Conservation (phyloP, 257 asterid species). For the Apocynum venetum region DNA sequence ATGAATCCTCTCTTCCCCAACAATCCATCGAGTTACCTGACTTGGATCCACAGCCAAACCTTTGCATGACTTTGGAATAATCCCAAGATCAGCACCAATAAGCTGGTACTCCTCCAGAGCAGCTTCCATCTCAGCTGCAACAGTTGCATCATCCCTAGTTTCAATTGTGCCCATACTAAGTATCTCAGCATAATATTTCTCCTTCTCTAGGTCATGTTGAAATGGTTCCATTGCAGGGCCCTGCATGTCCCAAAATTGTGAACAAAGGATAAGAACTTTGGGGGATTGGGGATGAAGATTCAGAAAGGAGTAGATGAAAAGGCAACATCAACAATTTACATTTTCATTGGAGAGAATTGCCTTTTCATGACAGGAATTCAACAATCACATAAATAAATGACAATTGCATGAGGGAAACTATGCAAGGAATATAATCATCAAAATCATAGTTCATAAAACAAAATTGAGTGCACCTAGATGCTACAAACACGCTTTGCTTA, state of each 20-base stretch:
- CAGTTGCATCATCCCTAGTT: constrained; percentile 50
- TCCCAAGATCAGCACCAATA: constrained; percentile 72
- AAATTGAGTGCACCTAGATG: neutral
- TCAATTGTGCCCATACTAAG: constrained; percentile 48
- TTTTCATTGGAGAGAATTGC: neutral
- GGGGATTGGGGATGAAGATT: neutral
- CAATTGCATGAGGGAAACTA: neutral
- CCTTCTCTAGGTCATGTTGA: constrained; percentile 64
- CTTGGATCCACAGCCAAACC: constrained; percentile 75
- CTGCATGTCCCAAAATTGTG: constrained; percentile 33
- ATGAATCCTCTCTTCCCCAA: constrained; percentile 73
- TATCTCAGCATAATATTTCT: constrained; percentile 61
- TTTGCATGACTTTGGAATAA: constrained; percentile 74
- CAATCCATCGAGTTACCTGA: constrained; percentile 87
- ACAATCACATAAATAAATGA: neutral
- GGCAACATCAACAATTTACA: neutral
- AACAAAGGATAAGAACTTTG: neutral
- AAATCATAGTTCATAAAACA: neutral
- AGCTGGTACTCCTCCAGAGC: constrained; percentile 49
- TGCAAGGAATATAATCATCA: neutral
- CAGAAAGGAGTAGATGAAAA: neutral
- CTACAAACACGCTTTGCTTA: constrained; percentile 63
- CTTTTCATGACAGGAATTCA: neutral
- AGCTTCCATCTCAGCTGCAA: constrained; percentile 75
- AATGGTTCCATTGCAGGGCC: constrained; percentile 87